phyloP scores from a whole-genome alignment of 2,329 filamentous ascomycete genomes.

The Arthrobotrys entomopaga region DNA sequence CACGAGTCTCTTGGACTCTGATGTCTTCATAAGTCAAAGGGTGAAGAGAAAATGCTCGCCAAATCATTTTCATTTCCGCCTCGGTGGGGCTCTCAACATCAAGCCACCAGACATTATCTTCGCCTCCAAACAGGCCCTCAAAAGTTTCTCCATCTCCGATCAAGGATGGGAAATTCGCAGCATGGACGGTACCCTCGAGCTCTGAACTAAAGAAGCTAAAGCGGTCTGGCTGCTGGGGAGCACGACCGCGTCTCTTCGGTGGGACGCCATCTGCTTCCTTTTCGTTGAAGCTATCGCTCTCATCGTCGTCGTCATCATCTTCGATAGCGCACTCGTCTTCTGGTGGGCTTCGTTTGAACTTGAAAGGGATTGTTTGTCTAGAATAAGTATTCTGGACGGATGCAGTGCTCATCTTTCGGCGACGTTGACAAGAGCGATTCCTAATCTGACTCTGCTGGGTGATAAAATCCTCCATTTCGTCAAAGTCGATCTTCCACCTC shows the following conservation, averaged over 20 bases:
- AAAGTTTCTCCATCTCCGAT: constrained; percentile 77
- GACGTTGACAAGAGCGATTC: constrained; percentile 53
- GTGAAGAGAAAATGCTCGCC: constrained; percentile 94
- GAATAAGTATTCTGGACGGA: constrained; percentile 52
- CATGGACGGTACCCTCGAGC: constrained; percentile 91
- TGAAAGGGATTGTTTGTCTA: constrained; percentile 51
- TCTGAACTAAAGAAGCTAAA: constrained; percentile 98
- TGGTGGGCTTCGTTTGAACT: constrained; percentile 41
- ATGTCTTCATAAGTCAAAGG: constrained; percentile 96
- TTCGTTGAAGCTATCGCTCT: constrained; percentile 40
- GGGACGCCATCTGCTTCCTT: constrained; percentile 25
- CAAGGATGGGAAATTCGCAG: constrained; percentile 85
- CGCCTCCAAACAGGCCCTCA: constrained; percentile 82
- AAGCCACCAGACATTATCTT: constrained; percentile 80
- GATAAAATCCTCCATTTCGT: constrained; percentile 92
- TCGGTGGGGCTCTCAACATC: constrained; percentile 92
- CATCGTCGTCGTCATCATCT: constrained; percentile 47
- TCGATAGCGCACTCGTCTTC: constrained; percentile 50
- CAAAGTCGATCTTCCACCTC: constrained; percentile 85
- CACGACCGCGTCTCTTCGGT: constrained; percentile 34
- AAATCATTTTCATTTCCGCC: constrained; percentile 91
- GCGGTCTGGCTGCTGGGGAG: constrained; percentile 70
- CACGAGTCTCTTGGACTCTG: constrained; percentile 94
- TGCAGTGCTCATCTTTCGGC: constrained; percentile 58
- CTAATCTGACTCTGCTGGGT: constrained; percentile 64